These are phyloP conservation scores for Trichophyton simii DNA, from an alignment of 2,329 filamentous ascomycete genomes.

Conservation along the genomic window DNA sequence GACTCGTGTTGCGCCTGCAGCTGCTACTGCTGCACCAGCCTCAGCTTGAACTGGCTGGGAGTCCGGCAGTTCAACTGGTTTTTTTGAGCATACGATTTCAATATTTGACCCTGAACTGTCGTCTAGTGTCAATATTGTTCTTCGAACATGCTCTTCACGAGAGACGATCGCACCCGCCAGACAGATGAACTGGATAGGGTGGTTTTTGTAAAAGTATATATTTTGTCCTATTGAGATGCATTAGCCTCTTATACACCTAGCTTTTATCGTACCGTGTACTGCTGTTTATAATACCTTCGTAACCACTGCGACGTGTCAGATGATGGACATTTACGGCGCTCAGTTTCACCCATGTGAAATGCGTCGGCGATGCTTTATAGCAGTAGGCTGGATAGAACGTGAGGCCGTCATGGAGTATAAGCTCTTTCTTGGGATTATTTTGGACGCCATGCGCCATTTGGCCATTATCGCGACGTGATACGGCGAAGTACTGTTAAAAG, in stretches of 20 bases:
- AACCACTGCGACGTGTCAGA: conserved; percentile 37
- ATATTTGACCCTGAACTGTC: conserved; percentile 49
- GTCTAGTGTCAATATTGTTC: conserved; percentile 44
- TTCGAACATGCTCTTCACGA: conserved; percentile 42
- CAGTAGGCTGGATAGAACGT: conserved; percentile 47
- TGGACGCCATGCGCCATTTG: not conserved
- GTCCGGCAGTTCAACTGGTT: conserved; percentile 19
- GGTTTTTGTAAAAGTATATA: conserved; percentile 55
- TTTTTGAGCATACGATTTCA: conserved; percentile 40
- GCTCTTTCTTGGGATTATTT: not conserved
- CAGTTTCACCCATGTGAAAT: conserved; percentile 51
- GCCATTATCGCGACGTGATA: not conserved
- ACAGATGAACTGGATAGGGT: conserved; percentile 65
- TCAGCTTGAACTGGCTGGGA: conserved; percentile 14
- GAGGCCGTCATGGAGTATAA: not conserved
- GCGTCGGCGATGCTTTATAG: conserved; percentile 49
- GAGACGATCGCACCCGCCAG: conserved; percentile 58
- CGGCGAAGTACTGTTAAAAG: not conserved
- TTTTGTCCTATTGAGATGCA: conserved; percentile 34
- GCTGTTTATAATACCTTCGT: conserved; percentile 33
- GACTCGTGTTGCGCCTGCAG: not conserved
- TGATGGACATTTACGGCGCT: conserved; percentile 43
- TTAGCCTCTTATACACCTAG: not conserved
- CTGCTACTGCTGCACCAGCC: not conserved
- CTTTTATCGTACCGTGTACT: not conserved